These are phyloP conservation scores for Podila epigama DNA, from an alignment of 192 early-diverging fungal genomes.

Conservation along the genomic window DNA sequence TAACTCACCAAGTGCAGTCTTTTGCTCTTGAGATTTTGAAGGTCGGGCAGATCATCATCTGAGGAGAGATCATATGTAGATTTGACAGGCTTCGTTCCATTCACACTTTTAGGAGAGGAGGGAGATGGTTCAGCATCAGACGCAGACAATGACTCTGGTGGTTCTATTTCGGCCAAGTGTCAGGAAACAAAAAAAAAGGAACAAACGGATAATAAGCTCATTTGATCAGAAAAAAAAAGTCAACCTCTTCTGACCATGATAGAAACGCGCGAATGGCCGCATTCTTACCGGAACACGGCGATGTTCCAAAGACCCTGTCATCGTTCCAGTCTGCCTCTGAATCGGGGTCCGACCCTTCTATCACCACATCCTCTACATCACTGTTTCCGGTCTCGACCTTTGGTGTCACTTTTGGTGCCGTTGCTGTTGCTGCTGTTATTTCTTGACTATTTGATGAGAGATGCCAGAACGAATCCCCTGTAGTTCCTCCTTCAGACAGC, in stretches of 20 bases:
- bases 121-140: too few species aligned
- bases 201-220: too few species aligned
- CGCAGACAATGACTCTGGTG: neutral
- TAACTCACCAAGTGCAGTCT: conserved; percentile 1
- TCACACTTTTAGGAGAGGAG: neutral
- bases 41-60: conserved; percentile 25
- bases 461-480: too few species aligned
- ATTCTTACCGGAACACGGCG: neutral
- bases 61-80: neutral
- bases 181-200: too few species aligned
- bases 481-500: too few species aligned
- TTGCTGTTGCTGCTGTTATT: neutral
- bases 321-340: conserved; percentile 46
- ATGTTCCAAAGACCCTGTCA: neutral
- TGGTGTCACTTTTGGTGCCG: neutral
- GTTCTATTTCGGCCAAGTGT: neutral
- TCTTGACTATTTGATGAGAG: too few species aligned
- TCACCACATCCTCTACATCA: neutral
- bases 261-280: neutral
- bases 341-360: conserved; percentile 27
- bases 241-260: neutral
- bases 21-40: conserved; percentile 6
- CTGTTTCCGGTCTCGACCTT: neutral
- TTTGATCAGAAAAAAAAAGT: neutral
- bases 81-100: neutral